Conservation (phyloP, 2,329 filamentous ascomycete species). For the Graphilbum sp. region DNA sequence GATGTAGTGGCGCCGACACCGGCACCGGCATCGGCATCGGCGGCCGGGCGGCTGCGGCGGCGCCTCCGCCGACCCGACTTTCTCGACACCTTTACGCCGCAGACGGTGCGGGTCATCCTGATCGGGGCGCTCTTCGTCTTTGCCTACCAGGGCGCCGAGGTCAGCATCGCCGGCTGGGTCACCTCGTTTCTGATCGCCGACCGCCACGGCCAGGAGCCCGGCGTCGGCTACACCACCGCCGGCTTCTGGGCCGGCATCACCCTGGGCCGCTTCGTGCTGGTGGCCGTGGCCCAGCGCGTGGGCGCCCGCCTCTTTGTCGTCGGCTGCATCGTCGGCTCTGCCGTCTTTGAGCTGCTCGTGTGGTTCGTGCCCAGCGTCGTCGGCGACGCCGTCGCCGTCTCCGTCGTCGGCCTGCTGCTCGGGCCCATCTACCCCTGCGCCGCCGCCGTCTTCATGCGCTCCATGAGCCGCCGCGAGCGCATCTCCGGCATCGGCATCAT, state of each 20-base stretch:
- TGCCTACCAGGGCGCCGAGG: constrained; percentile 71
- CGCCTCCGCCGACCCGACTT: constrained; percentile 11
- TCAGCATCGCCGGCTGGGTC: constrained; percentile 73
- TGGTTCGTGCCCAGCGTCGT: constrained; percentile 67
- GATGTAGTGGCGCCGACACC: too few species aligned
- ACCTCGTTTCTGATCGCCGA: constrained; percentile 68
- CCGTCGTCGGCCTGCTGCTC: constrained; percentile 57
- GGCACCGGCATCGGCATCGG: too few species aligned
- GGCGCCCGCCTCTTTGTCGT: constrained; percentile 59
- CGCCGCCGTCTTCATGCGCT: constrained; percentile 43
- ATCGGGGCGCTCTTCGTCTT: constrained; percentile 72
- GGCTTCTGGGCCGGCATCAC: constrained; percentile 62
- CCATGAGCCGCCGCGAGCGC: constrained; percentile 41
- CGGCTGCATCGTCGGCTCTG: constrained; percentile 40
- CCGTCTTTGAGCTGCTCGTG: constrained; percentile 56
- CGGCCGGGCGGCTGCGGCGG: neutral
- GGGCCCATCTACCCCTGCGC: constrained; percentile 69
- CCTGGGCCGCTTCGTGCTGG: constrained; percentile 55
- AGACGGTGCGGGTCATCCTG: constrained; percentile 43
- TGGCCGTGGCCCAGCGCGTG: constrained; percentile 45
- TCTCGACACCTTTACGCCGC: constrained; percentile 28
- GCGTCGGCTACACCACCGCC: constrained; percentile 66
- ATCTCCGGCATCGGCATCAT: constrained; percentile 51
- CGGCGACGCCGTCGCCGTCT: constrained; percentile 48
- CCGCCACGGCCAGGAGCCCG: constrained; percentile 50